phyloP scores from a whole-genome alignment of 352 stramenopile species.

The Phytophthora fragariaefolia region DNA sequence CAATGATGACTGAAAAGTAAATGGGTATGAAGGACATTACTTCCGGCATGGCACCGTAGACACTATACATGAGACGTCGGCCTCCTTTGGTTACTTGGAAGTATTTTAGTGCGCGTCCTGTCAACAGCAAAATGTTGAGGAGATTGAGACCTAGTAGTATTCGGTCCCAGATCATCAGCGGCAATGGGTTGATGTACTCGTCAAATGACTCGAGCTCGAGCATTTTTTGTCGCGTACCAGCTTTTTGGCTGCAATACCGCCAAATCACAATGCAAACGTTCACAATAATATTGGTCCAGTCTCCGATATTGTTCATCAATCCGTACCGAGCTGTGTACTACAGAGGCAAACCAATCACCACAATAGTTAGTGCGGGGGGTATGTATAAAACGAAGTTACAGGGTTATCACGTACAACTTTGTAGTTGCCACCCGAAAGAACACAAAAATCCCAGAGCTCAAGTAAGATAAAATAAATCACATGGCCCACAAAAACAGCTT shows the following conservation, averaged over 20 bases:
- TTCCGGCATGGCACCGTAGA: slow-evolving; percentile 79
- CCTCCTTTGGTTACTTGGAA: slow-evolving; percentile 77
- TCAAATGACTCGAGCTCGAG: slow-evolving; percentile 63
- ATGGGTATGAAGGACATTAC: slow-evolving; percentile 75
- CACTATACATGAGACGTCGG: slow-evolving; percentile 65
- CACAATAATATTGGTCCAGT: slow-evolving; percentile 70
- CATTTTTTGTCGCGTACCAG: slow-evolving; percentile 40
- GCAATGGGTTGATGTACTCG: slow-evolving; percentile 58
- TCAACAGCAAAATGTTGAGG: slow-evolving; percentile 72
- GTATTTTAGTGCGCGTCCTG: slow-evolving; percentile 67
- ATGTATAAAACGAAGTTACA: neutral
- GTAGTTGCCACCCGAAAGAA: slow-evolving; percentile 60
- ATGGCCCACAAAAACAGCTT: slow-evolving; percentile 54
- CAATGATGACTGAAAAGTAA: slow-evolving; percentile 65
- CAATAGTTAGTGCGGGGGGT: slow-evolving; percentile 5
- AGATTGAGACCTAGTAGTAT: slow-evolving; percentile 71
- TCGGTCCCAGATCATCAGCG: slow-evolving; percentile 65
- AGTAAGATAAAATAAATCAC: slow-evolving; percentile 69
- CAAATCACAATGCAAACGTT: slow-evolving; percentile 65
- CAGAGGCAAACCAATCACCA: neutral
- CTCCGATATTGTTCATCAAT: slow-evolving; percentile 67
- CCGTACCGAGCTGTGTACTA: slow-evolving; percentile 75
- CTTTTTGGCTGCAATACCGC: slow-evolving; percentile 62
- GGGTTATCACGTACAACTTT: slow-evolving; percentile 41
- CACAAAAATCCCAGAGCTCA: slow-evolving; percentile 70